Base-by-base conservation (phyloP, 164 flowering plant genomes). In the Houttuynia cordata region DNA sequence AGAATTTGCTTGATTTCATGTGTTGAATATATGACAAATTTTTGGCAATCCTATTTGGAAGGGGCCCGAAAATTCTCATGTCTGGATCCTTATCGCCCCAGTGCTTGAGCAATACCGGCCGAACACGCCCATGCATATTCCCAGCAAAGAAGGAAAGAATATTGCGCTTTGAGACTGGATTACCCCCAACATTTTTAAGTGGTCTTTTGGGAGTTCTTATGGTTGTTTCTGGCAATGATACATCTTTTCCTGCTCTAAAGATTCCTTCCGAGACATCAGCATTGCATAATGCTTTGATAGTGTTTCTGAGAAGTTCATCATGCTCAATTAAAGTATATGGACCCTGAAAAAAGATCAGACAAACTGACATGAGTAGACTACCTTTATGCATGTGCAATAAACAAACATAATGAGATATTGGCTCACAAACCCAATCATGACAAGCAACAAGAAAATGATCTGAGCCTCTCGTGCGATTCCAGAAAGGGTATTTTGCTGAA, bases 391-490 rank as follows among this genome's bases (percentile, higher is more conserved):
- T 13, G 19, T 18, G 39, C 8, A 19, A 49, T 14, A 9, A 37
- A 20, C 49, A 37, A 41, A 24, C 18, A 30, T 30, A 10, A 22
- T 41, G 7, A 8, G 40, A 21, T 4, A 53, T 37, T 20, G 42
- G 57, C 30, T 7, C 45, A 18, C 17, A 30, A 62, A 70, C 73
- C 73, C 73, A 70, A 37, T 70, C 73, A 62, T 70, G 73, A 62
- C 73, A 70, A 53, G 73, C 73, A 65, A 70, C 73, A 47, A 70
- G 55, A 59, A 70, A 70, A 62, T 70, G 73, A 53, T 70, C 69
- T 53, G 66, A 41, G 52, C 73, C 73, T 41, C 53, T 57, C 19
- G 69, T 70, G 21, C 66, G 62, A 25, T 70, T 70, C 73, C 73
- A 70, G 57, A 65, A 70, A 19, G 66, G 73, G 45, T 70, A 70